phyloP scores from a whole-genome alignment of 148 eudicot genomes.

The Nyssa sinensis region DNA sequence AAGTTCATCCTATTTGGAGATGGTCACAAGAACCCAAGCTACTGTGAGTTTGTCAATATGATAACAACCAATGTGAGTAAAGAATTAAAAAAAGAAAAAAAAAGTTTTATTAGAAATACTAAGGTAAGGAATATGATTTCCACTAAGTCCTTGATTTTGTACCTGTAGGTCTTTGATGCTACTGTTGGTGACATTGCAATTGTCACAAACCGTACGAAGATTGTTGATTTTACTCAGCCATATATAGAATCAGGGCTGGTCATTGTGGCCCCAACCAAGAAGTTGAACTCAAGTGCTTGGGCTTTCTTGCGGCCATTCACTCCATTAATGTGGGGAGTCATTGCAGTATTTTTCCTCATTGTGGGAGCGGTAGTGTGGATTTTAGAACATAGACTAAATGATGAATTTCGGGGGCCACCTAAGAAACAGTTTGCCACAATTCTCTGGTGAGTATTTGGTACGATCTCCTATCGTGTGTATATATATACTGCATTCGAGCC shows the following conservation, averaged over 20 bases:
- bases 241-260: constrained; percentile 62
- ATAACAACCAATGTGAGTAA: constrained; percentile 33
- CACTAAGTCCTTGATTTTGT: constrained; percentile 6
- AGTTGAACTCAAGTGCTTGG: constrained; percentile 48
- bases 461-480: too few relatives aligned
- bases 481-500: neutral
- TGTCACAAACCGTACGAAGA: constrained; percentile 49
- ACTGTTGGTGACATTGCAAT: constrained; percentile 61
- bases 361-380: constrained; percentile 58
- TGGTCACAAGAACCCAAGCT: constrained; percentile 37
- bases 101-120: too few relatives aligned
- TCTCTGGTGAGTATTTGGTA: constrained; percentile 38
- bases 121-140: too few relatives aligned
- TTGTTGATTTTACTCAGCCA: constrained; percentile 62
- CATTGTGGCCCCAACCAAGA: constrained; percentile 32
- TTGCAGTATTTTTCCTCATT: constrained; percentile 39
- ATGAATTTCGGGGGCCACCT: constrained; percentile 54
- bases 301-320: constrained; percentile 54
- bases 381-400: constrained; percentile 45
- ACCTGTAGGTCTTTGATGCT: constrained; percentile 48
- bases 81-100: too few relatives aligned
- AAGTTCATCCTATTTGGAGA: constrained; percentile 32
- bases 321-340: constrained; percentile 52
- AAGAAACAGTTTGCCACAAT: constrained; percentile 42
- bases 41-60: constrained; percentile 24